Evolutionary conservation across 164 flowering plant genomes (phyloP).

Genomic region (Magnolia changhungtana): DNA sequence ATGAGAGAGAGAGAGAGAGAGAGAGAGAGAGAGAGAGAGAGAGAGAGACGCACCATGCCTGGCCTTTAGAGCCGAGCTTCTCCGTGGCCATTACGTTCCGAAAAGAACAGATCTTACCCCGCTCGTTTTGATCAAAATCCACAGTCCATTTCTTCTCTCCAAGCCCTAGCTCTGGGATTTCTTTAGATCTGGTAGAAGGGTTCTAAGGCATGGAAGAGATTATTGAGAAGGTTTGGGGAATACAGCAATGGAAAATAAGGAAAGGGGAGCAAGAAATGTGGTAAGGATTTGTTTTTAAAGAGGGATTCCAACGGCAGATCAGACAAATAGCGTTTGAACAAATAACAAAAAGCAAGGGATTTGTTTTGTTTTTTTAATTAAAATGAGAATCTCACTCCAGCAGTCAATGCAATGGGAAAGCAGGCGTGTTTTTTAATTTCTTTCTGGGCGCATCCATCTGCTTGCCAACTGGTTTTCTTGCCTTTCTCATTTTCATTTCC

Average conservation of each 20-base stretch:
- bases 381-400: constrained; percentile 6
- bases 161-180: not conserved
- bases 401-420: constrained; percentile 5
- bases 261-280: constrained; percentile 2
- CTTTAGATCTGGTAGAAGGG: not conserved
- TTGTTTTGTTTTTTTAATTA: constrained; percentile 6
- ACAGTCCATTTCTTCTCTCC: not conserved
- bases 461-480: constrained; percentile 1
- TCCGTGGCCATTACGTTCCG: constrained; percentile 46
- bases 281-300: not conserved
- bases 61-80: constrained; percentile 67
- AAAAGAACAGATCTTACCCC: not conserved
- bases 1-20: not conserved
- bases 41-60: constrained; percentile 68
- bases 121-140: not conserved
- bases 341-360: constrained; percentile 20
- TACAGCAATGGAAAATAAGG: not conserved
- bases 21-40: not conserved
- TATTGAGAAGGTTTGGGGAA: not conserved
- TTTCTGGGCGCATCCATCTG: not conserved
- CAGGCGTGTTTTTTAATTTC: not conserved
- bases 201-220: not conserved
- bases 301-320: constrained; percentile 22
- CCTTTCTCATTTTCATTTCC: not conserved
- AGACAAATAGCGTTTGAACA: constrained; percentile 30